phyloP scores from a whole-genome alignment of 1,284 basidiomycete species.

The Flammula alnicola region DNA sequence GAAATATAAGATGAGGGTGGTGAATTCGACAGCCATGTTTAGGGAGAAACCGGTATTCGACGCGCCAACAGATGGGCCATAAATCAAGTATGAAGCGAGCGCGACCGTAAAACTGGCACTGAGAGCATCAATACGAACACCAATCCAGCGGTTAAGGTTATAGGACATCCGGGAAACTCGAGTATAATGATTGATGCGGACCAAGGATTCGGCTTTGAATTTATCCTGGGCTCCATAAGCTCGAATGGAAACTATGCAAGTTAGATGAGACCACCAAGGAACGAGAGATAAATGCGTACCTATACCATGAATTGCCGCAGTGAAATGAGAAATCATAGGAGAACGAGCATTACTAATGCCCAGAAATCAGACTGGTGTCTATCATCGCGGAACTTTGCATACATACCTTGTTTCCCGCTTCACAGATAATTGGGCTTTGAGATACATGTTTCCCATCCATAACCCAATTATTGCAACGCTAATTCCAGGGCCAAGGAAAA shows the following conservation, averaged over 20 bases:
- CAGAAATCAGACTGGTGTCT: background rate
- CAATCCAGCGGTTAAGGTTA: constrained; percentile 50
- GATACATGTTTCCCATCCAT: constrained; percentile 53
- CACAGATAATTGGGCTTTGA: constrained; percentile 75
- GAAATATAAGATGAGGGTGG: constrained; percentile 47
- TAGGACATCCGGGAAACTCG: constrained; percentile 45
- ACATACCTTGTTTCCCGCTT: constrained; percentile 56
- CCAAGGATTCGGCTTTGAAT: constrained; percentile 40
- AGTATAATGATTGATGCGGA: constrained; percentile 44
- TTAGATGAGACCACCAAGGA: constrained; percentile 20
- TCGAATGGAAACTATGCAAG: constrained; percentile 56
- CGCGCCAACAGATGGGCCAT: constrained; percentile 54
- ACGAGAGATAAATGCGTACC: constrained; percentile 42
- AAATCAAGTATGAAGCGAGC: constrained; percentile 58
- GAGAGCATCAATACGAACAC: constrained; percentile 44
- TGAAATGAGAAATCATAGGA: constrained; percentile 45
- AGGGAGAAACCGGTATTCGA: constrained; percentile 59
- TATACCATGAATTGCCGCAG: constrained; percentile 69
- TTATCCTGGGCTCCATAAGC: constrained; percentile 45
- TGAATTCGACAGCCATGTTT: constrained; percentile 54
- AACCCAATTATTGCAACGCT: constrained; percentile 34
- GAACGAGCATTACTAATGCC: constrained; percentile 21
- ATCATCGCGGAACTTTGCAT: background rate
- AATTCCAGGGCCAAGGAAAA: constrained; percentile 26
- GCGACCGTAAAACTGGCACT: constrained; percentile 38